phyloP scores from a whole-genome alignment of 768 basidiomycete species.

The Rhodotorula babjevae region DNA sequence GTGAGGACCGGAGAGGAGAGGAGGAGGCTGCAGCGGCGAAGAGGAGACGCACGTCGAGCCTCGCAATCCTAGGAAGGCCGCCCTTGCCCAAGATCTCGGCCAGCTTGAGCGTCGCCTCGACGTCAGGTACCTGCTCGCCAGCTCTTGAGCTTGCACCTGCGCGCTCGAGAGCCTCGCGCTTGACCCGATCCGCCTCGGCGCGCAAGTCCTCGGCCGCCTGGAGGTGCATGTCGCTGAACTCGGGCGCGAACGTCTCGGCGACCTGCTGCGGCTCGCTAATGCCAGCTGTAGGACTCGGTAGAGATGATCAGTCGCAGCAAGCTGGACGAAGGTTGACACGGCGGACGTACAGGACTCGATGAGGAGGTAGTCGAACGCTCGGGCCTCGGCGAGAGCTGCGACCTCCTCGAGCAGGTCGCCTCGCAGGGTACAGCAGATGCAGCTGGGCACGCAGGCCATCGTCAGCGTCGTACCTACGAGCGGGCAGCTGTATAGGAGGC shows the following conservation, averaged over 20 bases:
- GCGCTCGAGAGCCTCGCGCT: slow-evolving; percentile 7
- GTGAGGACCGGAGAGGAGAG: not conserved
- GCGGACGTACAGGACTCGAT: slow-evolving; percentile 42
- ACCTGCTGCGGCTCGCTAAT: slow-evolving; percentile 47
- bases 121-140: not conserved
- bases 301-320: not conserved
- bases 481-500: too few relatives aligned
- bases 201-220: slow-evolving; percentile 33
- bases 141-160: not conserved
- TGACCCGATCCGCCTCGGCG: slow-evolving; percentile 8
- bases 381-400: slow-evolving; percentile 43
- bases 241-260: slow-evolving; percentile 46
- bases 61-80: slow-evolving; percentile 44
- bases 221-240: slow-evolving; percentile 39
- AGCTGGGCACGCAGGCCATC: slow-evolving; percentile 24
- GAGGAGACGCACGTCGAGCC: slow-evolving; percentile 40
- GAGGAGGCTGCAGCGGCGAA: too few relatives aligned
- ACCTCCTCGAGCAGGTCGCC: slow-evolving; percentile 47
- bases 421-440: slow-evolving; percentile 48
- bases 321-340: too few relatives aligned
- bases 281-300: slow-evolving; percentile 20
- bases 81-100: slow-evolving; percentile 45
- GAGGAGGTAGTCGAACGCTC: slow-evolving; percentile 46
- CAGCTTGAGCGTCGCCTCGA: slow-evolving; percentile 32
- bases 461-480: too few relatives aligned